Evolutionary conservation across 2,329 filamentous ascomycete species (phyloP).

Genomic region (Botrytis porri): DNA sequence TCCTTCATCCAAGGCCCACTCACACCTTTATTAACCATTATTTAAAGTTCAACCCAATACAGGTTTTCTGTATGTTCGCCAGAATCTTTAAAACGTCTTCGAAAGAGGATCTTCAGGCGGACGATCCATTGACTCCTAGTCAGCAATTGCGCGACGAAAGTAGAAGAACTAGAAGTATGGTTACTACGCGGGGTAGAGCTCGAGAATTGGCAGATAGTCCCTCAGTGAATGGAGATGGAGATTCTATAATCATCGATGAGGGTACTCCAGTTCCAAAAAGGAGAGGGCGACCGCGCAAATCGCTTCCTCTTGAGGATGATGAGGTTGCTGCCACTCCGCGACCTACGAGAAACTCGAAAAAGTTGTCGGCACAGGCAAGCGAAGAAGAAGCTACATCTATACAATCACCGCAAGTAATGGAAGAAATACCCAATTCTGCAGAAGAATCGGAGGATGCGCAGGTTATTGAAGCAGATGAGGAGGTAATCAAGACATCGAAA

Average conservation of each 20-base stretch:
- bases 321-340: slow-evolving; percentile 20
- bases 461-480: not conserved
- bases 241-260: slow-evolving; percentile 22
- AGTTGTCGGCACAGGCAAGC: slow-evolving; percentile 28
- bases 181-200: slow-evolving; percentile 26
- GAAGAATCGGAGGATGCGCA: slow-evolving; percentile 1
- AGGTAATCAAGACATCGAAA: not conserved
- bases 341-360: slow-evolving; percentile 31
- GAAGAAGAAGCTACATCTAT: slow-evolving; percentile 21
- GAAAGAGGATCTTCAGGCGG: slow-evolving; percentile 26
- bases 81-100: slow-evolving; percentile 30
- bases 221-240: slow-evolving; percentile 23
- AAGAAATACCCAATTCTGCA: slow-evolving; percentile 30
- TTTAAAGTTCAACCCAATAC: not conserved
- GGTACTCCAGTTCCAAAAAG: slow-evolving; percentile 20
- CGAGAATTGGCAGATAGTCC: slow-evolving; percentile 15
- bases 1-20: not conserved
- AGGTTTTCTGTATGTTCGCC: slow-evolving; percentile 31
- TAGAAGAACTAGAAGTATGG: slow-evolving; percentile 26
- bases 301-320: slow-evolving; percentile 15
- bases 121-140: slow-evolving; percentile 19
- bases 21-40: not conserved
- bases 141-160: slow-evolving; percentile 17
- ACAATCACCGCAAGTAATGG: slow-evolving; percentile 23
- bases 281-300: slow-evolving; percentile 20